Percentiles rank a stretch among this genome's conserved stretches.
Conservation (phyloP, 768 basidiomycete genomes). For the Collybia sp. region DNA sequence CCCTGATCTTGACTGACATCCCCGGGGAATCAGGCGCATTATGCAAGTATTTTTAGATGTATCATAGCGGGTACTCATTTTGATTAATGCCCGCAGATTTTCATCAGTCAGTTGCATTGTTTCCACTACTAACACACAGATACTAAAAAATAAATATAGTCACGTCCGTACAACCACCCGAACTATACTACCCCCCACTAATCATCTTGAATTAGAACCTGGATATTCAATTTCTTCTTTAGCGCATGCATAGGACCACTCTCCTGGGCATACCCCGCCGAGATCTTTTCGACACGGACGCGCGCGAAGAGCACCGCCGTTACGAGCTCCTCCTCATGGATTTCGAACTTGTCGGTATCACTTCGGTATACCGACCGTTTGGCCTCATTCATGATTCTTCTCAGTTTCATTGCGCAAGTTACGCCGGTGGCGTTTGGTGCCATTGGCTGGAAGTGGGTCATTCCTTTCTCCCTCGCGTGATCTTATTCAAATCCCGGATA, state of each 20-base stretch:
- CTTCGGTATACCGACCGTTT: not conserved
- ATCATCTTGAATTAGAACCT: slow-evolving; percentile 21
- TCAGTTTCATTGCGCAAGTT: slow-evolving; percentile 40
- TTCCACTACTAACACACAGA: too few relatives aligned
- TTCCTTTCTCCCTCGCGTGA: too few relatives aligned
- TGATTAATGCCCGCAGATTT: slow-evolving; percentile 21
- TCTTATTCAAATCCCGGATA: slow-evolving; percentile 1
- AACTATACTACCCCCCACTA: not conserved
- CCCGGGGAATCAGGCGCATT: slow-evolving; percentile 25
- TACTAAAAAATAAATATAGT: slow-evolving; percentile 13
- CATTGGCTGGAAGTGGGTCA: slow-evolving; percentile 37
- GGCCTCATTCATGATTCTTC: not conserved
- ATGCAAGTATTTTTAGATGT: slow-evolving; percentile 20
- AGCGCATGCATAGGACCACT: slow-evolving; percentile 39
- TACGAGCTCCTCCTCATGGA: slow-evolving; percentile 39
- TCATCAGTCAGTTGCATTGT: slow-evolving; percentile 27
- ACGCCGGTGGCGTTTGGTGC: slow-evolving; percentile 33
- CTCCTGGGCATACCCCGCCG: slow-evolving; percentile 41
- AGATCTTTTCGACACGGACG: slow-evolving; percentile 39
- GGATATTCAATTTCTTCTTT: slow-evolving; percentile 46
- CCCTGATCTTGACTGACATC: not conserved
- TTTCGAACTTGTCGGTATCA: slow-evolving; percentile 34
- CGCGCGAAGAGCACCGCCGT: slow-evolving; percentile 41
- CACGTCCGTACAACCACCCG: not conserved
- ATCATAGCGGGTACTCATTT: not conserved